Evolutionary conservation across 164 flowering plant genomes (phyloP), one percentile per base, ranked within the genome.

Genomic region (Euptelea pleiosperma): DNA sequence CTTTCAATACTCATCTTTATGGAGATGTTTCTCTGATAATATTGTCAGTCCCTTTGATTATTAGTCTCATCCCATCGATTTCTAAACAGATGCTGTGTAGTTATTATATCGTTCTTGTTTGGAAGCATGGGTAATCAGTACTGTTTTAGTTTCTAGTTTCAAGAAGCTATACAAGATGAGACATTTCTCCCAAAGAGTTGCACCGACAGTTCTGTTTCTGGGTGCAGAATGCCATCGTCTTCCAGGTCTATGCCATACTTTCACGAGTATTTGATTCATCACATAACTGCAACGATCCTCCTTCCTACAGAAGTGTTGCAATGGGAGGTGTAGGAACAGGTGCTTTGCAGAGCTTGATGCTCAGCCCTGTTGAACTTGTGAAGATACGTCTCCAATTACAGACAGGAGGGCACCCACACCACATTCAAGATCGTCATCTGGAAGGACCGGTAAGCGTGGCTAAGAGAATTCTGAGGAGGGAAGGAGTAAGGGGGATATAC

Each of bases 171-270:
- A n/a, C n/a, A n/a, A n/a, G n/a, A n/a, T n/a, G n/a, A n/a, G n/a
- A n/a, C n/a, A n/a, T n/a, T n/a, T n/a, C n/a, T n/a, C n/a, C n/a
- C n/a, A n/a, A 41, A 3, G 19, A n/a, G 45, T 35, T 46, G n/a
- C n/a, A 46, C 15, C 33, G 30, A 51, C n/a, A 8, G 8, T 6
- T 42, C 11, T 31, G 0, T 30, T 31, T 46, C 42, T 34, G n/a
- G n/a, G 34, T 74, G 70, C 89, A 93, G 98, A 90, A 90, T 66
- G 96, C 98, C 6, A 68, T 93, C 75, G 96, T 71, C 36, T 89
- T 90, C 72, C 98, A 93, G 62, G 79, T 72, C 37, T 86, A 81
- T 53, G 96, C 97, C 0, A 71, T 81, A 45, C 76, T 90, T 12
- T 84, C 94, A 0, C 74, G 90, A 57, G 77, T 88, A 30, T 74